Base-by-base conservation (phyloP, 2,329 filamentous ascomycete genomes). In the Talaromyces albobiverticillius region DNA sequence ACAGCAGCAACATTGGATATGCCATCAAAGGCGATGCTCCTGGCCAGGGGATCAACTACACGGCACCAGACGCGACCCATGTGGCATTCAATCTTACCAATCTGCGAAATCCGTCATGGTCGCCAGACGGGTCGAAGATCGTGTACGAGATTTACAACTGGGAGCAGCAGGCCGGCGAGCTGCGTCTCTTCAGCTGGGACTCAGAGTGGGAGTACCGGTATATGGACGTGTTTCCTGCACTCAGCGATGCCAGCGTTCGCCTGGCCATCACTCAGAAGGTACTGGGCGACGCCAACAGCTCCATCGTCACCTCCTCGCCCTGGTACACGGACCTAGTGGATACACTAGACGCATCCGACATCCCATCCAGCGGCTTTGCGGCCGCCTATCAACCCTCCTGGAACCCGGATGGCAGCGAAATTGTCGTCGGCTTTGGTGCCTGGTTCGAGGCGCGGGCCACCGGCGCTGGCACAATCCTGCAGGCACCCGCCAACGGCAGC, bases 321-420 rank as follows among this genome's bases (percentile, higher is more conserved):
- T 6, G 14, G 31, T 45, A 45, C n/a, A 26, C 22, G 9, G 41
- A 45, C 16, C 22, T 45, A n/a, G 20, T 23, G 22, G 26, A n/a
- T 49, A 9, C 18, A 3, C n/a, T 32, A 18, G 16, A 34, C 8
- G 29, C n/a, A 20, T 34, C 36, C 9, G 23, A 26, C 13, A n/a
- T 22, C 16, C 26, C 22, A n/a, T 16, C 31, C 59, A 73, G 64
- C 14, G 71, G 69, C 4, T 53, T 69, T 1, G 64, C 65, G 0
- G 72, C 71, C 8, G 71, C 73, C 7, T 76, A 73, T 61, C 70
- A 74, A 46, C 73, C 74, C 2, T 59, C 69, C 2, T 76, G 71
- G 69, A 69, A 64, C 0, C 61, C 68, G 3, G 68, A 75, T 40
- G 69, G 69, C 3, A 56, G 67, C 13, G 69, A 67, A 68, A 58